Conservation (phyloP, 176 grass and related monocot species). For the Secale cereale region DNA sequence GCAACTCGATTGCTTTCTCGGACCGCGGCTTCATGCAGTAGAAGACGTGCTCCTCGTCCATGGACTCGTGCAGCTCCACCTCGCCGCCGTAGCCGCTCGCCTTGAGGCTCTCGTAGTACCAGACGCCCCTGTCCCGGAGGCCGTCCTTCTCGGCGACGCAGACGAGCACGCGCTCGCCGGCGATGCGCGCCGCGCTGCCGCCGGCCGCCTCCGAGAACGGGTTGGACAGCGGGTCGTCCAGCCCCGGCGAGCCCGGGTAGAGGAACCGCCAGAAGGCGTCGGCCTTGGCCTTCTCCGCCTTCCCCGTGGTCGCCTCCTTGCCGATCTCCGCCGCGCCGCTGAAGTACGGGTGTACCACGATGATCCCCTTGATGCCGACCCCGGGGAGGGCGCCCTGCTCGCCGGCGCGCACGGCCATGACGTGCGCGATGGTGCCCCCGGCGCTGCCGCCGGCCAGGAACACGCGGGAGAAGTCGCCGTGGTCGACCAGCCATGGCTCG, state of each 20-base stretch:
- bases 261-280: conserved; percentile 57
- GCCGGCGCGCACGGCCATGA: conserved; percentile 46
- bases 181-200: conserved; percentile 50
- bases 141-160: conserved; percentile 74
- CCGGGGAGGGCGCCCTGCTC: conserved; percentile 1
- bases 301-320: conserved; percentile 36
- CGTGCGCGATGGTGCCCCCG: conserved; percentile 70
- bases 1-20: conserved; percentile 46
- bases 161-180: conserved; percentile 52
- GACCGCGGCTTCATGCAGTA: conserved; percentile 31
- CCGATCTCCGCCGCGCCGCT: conserved; percentile 50
- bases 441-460: conserved; percentile 62
- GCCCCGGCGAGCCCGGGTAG: conserved; percentile 56
- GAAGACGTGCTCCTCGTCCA: conserved; percentile 64
- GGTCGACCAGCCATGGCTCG: conserved; percentile 62
- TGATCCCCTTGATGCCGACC: conserved; percentile 34
- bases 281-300: conserved; percentile 35
- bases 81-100: conserved; percentile 48
- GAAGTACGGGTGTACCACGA: conserved; percentile 81
- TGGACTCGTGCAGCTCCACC: conserved; percentile 61
- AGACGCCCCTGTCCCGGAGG: conserved; percentile 67
- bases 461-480: conserved; percentile 49
- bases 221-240: conserved; percentile 63
- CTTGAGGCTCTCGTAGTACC: conserved; percentile 74
- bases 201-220: conserved; percentile 57